Base-by-base conservation (phyloP, 805 yeast species). In the Monosporozyma siamensis region DNA sequence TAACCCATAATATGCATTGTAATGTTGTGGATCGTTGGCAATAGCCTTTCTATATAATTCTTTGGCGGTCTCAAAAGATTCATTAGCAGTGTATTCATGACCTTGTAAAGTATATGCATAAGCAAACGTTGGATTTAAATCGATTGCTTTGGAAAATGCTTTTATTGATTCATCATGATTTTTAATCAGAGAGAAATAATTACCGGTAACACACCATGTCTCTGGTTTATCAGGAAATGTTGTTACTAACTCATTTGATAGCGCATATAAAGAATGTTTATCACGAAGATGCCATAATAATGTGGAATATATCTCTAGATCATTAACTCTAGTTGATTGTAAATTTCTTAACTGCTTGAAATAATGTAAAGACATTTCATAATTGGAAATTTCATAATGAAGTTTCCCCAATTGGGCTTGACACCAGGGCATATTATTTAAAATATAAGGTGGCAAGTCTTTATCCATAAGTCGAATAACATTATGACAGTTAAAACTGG, bases 91-190 rank as follows among this genome's bases (percentile, higher is more conserved):
- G 55, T 76, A 78, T 62, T 92, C 99, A 60, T 92, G 97, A 0
- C 97, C 99, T 65, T 84, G 87, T 44, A 92, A 69, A 1, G 97
- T 89, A 57, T 85, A 84, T 0, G 95, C 95, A 58, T 90, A 90
- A 0, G 92, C 81, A 59, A 84, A 84, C 12, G 68, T 68, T 6
- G 78, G 77, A 55, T 82, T 81, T 12, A 84, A 57, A 42, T 76
- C 77, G 2, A 77, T 73, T 2, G 97, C 89, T 44, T 86, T 77
- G 48, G 78, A 78, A 64, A 92, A 89, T 56, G 95, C 87, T 53
- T 77, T 78, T 25, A 90, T 78, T 0, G 97, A 95, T 59, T 85
- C 94, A 48, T 84, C 92, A 3, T 92, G 83, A 53, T 90, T 96
- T 46, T 85, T 71, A 29, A 76, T 77, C 29, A 89, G 68, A 6